These are phyloP conservation scores for Talaromyces wortmannii DNA, from an alignment of 495 filamentous ascomycete species.

Conservation along the genomic window DNA sequence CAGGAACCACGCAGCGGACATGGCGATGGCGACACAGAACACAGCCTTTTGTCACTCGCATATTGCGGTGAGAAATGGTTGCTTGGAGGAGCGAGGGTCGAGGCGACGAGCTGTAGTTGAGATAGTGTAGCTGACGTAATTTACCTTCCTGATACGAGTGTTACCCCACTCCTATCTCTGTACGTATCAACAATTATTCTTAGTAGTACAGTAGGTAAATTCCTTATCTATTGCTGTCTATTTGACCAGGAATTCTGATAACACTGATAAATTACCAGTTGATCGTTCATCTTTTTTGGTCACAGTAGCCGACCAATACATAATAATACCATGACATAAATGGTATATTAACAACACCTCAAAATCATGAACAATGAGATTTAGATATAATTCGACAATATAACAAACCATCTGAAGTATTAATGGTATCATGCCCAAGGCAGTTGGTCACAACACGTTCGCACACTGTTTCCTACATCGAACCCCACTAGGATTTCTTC, in stretches of 20 bases:
- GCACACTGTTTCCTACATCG: too few species aligned
- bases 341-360: too few species aligned
- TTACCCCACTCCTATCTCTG: neutral
- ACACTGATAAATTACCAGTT: neutral
- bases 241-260: neutral
- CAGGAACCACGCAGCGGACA: conserved; percentile 25
- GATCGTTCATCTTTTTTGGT: too few species aligned
- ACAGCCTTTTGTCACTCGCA: conserved; percentile 35
- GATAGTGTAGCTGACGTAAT: neutral
- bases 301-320: too few species aligned
- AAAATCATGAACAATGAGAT: too few species aligned
- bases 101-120: neutral
- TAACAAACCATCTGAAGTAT: too few species aligned
- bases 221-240: neutral
- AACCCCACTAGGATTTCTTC: too few species aligned
- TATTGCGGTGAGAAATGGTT: conserved; percentile 2
- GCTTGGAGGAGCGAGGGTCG: neutral
- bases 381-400: too few species aligned
- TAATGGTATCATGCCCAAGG: too few species aligned
- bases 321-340: too few species aligned
- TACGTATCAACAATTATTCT: neutral
- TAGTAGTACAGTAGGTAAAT: neutral
- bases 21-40: conserved; percentile 33
- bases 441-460: too few species aligned
- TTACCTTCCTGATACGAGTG: neutral